These are phyloP conservation scores for Tolypocladium ovalisporum DNA, from an alignment of 2,329 filamentous ascomycete species.

Conservation along the genomic window DNA sequence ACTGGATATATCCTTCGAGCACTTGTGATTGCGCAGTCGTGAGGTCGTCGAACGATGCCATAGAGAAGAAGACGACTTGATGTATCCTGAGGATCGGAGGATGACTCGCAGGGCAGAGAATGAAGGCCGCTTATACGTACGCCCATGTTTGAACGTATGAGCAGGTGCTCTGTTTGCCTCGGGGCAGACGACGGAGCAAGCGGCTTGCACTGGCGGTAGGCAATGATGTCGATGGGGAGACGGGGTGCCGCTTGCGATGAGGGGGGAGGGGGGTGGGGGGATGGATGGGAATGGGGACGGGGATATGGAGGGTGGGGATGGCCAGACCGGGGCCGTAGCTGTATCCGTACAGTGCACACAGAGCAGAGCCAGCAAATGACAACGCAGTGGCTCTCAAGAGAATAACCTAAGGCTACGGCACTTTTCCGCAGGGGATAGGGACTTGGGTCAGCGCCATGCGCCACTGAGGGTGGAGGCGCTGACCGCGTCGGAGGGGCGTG, in stretches of 20 bases:
- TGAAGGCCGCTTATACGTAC: neutral
- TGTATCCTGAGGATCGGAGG: neutral
- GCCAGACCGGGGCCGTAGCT: neutral
- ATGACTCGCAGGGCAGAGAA: neutral
- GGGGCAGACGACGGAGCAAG: neutral
- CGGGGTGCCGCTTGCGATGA: neutral
- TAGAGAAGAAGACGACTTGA: neutral
- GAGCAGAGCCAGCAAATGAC: neutral
- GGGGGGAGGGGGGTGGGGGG: neutral
- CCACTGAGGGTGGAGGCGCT: neutral
- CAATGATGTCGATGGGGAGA: neutral
- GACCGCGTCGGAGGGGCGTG: neutral
- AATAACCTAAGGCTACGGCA: slow-evolving; percentile 19
- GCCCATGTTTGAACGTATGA: neutral
- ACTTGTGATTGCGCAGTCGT: neutral
- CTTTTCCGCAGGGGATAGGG: slow-evolving; percentile 15
- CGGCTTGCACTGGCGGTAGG: neutral
- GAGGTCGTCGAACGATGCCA: neutral
- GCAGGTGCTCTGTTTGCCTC: neutral
- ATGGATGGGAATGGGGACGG: neutral
- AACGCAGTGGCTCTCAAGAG: neutral
- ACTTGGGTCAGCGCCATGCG: neutral
- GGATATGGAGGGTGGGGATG: neutral
- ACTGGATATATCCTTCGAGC: neutral
- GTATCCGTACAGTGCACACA: neutral